A percentile compares a stretch with the other conserved stretches of the same genome.
Evolutionary conservation across 164 flowering plant species (phyloP).

Genomic region (Warburgia ugandensis): DNA sequence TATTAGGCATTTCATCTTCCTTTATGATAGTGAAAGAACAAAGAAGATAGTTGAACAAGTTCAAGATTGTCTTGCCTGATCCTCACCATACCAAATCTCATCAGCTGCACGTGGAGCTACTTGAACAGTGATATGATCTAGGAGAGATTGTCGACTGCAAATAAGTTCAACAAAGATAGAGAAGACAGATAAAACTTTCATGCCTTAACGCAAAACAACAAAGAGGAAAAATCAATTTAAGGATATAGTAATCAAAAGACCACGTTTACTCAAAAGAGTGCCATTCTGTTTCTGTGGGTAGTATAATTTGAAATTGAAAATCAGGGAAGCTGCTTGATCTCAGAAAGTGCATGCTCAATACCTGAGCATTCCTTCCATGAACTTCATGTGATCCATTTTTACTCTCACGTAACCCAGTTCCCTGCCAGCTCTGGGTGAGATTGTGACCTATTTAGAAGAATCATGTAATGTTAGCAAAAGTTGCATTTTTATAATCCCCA

Average conservation of each 20-base stretch:
- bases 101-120: conserved; percentile 97
- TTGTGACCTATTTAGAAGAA: conserved; percentile 47
- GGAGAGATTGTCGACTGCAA: conserved; percentile 76
- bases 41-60: too few relatives aligned
- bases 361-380: conserved; percentile 74
- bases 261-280: too few relatives aligned
- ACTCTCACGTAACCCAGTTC: conserved; percentile 84
- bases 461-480: too few relatives aligned
- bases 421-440: conserved; percentile 91
- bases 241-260: too few relatives aligned
- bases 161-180: neutral
- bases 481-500: too few relatives aligned
- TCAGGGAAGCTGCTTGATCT: too few relatives aligned
- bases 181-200: neutral
- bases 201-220: neutral
- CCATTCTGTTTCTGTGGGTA: too few relatives aligned
- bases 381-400: conserved; percentile 76
- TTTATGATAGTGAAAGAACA: too few relatives aligned
- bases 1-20: too few relatives aligned
- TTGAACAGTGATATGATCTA: conserved; percentile 90
- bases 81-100: conserved; percentile 81
- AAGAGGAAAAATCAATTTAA: neutral
- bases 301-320: too few relatives aligned
- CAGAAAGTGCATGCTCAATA: conserved; percentile 14
- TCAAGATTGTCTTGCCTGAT: conserved; percentile 46